Evolutionary conservation across 2,329 filamentous ascomycete species (phyloP), one percentile per base, ranked within the genome.

Genomic region (Trichoderma pleuroti): DNA sequence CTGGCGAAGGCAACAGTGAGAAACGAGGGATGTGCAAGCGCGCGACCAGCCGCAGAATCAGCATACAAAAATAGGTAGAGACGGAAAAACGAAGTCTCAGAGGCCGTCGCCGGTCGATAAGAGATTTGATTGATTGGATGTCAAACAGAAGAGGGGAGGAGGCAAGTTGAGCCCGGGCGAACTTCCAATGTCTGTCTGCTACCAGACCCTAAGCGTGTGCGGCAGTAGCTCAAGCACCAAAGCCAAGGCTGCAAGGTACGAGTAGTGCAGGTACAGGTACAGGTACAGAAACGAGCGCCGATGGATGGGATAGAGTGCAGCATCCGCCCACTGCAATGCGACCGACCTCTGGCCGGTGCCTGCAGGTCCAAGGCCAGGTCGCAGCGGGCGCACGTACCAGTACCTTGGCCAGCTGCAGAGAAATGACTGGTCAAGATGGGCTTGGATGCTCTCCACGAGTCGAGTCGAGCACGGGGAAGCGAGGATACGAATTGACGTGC

Each of bases 1-100:
- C 67, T 66, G 30, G 28, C 42, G n/a, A 59, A n/a, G 52, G 60
- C 49, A 56, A 70, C 36, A 56, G 59, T 54, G 16, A 46, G 18
- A 61, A 49, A 68, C 28, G 54, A 61, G 56, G 39, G 54, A 60
- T 12, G 21, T 36, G 54, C 56, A 61, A 68, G 36, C 56, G 66
- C 56, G 66, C 66, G 66, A 68, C 66, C 66, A 68, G 66, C 56
- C 56, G 66, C 66, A 68, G 56, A 61, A 57, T 36, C 30, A 57
- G 54, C n/a, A 64, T n/a, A 60, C 34, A 46, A 16, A 60, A 46
- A 34, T 46, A 59, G 26, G 26, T 28, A 28, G 54, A 68, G 65
- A 21, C 64, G 34, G 36, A 67, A 42, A 42, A 57, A 67, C 18
- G 26, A 68, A 34, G 66, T 68, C 66, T 68, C 66, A 68, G 52